Evolutionary conservation across 441 rosid species (phyloP), one percentile per base, ranked within the genome.

Genomic region (Mallotus japonicus): DNA sequence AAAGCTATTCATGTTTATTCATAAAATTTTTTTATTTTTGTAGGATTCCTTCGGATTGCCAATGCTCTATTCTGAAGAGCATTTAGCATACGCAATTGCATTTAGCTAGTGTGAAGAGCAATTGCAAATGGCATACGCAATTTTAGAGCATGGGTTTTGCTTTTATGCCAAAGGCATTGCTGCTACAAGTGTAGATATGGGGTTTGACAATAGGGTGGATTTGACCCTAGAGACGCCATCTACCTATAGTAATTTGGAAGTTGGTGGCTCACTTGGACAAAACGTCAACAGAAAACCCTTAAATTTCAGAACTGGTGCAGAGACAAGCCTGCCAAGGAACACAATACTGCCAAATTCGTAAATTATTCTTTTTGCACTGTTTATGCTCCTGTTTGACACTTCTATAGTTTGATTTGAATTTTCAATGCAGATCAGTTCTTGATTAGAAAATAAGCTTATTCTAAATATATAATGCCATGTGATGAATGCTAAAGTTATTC

Each of bases 121-220:
- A 63, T 59, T 77, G 73, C 85, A 85, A 78, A 87, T 92, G 90
- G 72, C 83, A 67, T 87, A 91, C 70, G 57, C 79, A 40, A 76
- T 89, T 76, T 79, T 83, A 69, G 81, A 82, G 71, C 86, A 85
- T 80, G 96, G 93, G 19, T 89, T 92, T 83, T 74, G 84, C 79
- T 75, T 75, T 40, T 84, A 75, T 50, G 80, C 88, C 70, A 88
- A 85, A 75, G 86, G 84, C 42, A 76, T 86, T 69, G 82, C 85
- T 62, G 70, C 82, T 72, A 56, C 72, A 65, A 86, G 81, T 63
- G 69, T 71, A 55, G 75, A 72, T 16, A 72, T 79, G 56, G 81
- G 73, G 69, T 67, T 72, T 56, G 62, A 77, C 37, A 72, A 65
- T 62, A 74, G 53, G 56, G 73, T 71, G 17, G 77, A 78, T 79